Base-by-base conservation (phyloP, 2,329 filamentous ascomycete species). In the Corniculantispora saksenae region DNA sequence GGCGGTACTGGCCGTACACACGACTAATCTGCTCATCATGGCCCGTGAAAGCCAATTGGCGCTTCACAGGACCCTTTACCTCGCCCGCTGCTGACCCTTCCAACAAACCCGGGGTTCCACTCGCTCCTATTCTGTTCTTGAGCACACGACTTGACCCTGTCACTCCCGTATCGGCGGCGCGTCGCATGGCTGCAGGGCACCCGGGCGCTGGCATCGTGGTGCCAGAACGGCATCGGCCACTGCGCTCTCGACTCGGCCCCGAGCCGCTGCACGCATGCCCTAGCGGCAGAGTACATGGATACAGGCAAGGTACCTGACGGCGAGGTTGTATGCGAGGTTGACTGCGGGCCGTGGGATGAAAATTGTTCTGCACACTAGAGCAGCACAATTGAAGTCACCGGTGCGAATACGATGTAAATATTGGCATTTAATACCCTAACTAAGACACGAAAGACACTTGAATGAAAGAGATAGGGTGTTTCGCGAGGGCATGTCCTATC, bases 101-200 rank as follows among this genome's bases (percentile, higher is more conserved):
- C 38, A 43, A 43, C 38, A 43, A 43, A 13, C 38, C 38, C 38
- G 38, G 38, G 38, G 38, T 43, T 43, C 80, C 77, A 7, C 67
- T 66, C 3, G 75, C 74, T 23, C 79, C 79, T 8, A 69, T 81
- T 43, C 66, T 81, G 58, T 80, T 78, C 67, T 66, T 80, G 4
- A 73, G 73, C 12, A 78, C 77, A 51, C 64, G 71, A 6, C 73
- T 76, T 15, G 80, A 82, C 58, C 81, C 80, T 17, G 76, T 80
- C 12, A 82, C 80, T 43, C 38, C 38, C 38, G 38, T 43, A 13
- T 43, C 38, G 38, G 38, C 38, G 6, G 38, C 38, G 38, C 38
- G 38, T 43, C 38, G 38, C 38, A 43, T 43, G 38, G 17, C 38
- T 4, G 38, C 38, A 7, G 38, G 38, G 38, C 38, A 43, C 38